Base-by-base conservation (phyloP, 139 green algal genomes). In the Chlorella ohadii region DNA sequence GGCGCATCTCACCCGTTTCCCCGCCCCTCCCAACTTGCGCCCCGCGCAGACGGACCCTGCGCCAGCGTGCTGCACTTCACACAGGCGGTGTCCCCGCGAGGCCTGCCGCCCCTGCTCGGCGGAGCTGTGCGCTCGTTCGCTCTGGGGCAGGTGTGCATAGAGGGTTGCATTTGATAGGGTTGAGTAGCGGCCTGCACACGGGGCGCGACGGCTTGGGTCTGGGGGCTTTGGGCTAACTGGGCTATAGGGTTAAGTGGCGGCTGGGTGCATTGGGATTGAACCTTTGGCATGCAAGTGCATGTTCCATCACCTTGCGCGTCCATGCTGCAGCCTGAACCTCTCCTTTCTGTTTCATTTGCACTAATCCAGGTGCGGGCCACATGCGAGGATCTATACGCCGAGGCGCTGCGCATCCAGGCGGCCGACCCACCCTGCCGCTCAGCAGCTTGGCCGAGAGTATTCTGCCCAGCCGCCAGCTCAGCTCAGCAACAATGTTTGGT, bases 401-500 rank as follows among this genome's bases (percentile, higher is more conserved):
- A 82, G 16, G 76, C 76, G 36, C 76, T 61, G 57, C 59, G 76
- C 76, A 82, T 82, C 76, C 64, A 31, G 39, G 76, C 76, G 76
- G 76, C 76, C 34, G 27, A 4, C 76, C 76, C 57, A 82, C 76
- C 20, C 59, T 82, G 59, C 27, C 11, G 1, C 76, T 82, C 36
- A 19, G 27, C 51, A n/a, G 71, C 71, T 36, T 38, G 22, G 25
- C 9, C 9, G 12, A 28, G 12, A 3, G 12, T 12, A 73, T 17
- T 16, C 22, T 0, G 33, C n/a, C 66, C 16, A 27, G 57, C 20
- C 33, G 39, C 25, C 19, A 1, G 34, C n/a, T 13, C 67, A 17
- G 67, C 67, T 6, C 66, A 1, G 66, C 66, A 28, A 3, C 2
- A 9, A 6, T 23, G 64, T 12, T 19, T n/a, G 38, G 64, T 5